Evolutionary conservation across 2,329 filamentous ascomycete genomes (phyloP).

Genomic region (Pestalotiopsis sp.): DNA sequence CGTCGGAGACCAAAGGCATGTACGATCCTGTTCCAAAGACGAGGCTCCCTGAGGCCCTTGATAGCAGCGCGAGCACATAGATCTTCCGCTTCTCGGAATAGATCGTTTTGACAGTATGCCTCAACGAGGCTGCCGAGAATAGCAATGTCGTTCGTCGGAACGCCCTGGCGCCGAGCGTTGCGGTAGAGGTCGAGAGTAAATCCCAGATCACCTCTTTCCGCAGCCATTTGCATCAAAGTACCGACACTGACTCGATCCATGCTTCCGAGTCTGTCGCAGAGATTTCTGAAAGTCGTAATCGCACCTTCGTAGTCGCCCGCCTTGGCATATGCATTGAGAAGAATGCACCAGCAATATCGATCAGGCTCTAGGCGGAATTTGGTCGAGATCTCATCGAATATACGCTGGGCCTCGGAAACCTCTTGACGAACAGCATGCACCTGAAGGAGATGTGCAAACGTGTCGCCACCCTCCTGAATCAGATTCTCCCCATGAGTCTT

Average conservation of each 20-base stretch:
- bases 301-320: constrained; percentile 69
- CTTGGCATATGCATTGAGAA: constrained; percentile 72
- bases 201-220: constrained; percentile 72
- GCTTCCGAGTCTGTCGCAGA: constrained; percentile 45
- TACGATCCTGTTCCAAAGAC: constrained; percentile 80
- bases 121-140: constrained; percentile 69
- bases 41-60: constrained; percentile 53
- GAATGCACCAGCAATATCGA: constrained; percentile 70
- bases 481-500: constrained; percentile 32
- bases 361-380: constrained; percentile 61
- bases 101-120: constrained; percentile 63
- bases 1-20: constrained; percentile 67
- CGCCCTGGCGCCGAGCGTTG: constrained; percentile 55
- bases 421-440: constrained; percentile 73
- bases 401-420: constrained; percentile 54
- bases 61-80: constrained; percentile 59
- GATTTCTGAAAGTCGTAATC: constrained; percentile 62
- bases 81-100: constrained; percentile 55
- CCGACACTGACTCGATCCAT: constrained; percentile 69
- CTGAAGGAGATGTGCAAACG: constrained; percentile 64
- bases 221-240: constrained; percentile 73
- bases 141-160: constrained; percentile 50
- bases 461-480: constrained; percentile 34
- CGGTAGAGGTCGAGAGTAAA: constrained; percentile 67
- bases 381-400: constrained; percentile 63